Base-by-base conservation (phyloP, 1,284 basidiomycete genomes). In the Cerrena zonata region DNA sequence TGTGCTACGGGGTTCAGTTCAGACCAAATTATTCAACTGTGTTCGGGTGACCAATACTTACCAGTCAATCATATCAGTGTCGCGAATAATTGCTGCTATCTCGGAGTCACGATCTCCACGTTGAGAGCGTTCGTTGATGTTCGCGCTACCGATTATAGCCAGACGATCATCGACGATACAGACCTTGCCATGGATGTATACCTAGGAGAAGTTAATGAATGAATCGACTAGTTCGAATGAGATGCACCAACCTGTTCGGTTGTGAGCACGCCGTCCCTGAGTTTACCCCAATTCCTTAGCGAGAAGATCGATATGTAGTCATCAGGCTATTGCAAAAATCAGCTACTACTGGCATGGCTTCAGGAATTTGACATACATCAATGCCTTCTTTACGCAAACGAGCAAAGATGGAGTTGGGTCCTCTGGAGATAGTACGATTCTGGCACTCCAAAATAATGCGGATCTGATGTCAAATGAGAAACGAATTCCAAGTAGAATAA, bases 101-200 rank as follows among this genome's bases (percentile, higher is more conserved):
- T 99, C 95, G 4, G 94, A 97, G 68, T 99, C 95, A 40, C 96
- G 86, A 67, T 99, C 95, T 36, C 95, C 95, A 21, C 92, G 79
- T 66, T 94, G 91, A 26, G 91, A 95, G 27, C 95, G 84, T 68
- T 99, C 95, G 65, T 99, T 99, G 75, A 99, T 95, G 66, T 99
- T 99, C 18, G 95, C 95, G 52, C 94, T 96, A n/a, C 95, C 95
- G 59, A 97, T 97, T 57, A 99, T 92, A n/a, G 86, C 94, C 40
- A 96, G 76, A 27, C 94, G 86, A 64, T 99, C 95, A 65, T 99
- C 96, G 10, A 98, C 93, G 49, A 99, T 86, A 74, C 95, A 94
- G 24, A 86, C 65, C 72, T 93, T 93, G 47, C 79, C 89, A 65
- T 94, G 92, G 54, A 94, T 91, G 66, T 95, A 94, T 15, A 94